Evolutionary conservation across 2,329 filamentous ascomycete species (phyloP).

Genomic region (Ceratocystis lukuohia): DNA sequence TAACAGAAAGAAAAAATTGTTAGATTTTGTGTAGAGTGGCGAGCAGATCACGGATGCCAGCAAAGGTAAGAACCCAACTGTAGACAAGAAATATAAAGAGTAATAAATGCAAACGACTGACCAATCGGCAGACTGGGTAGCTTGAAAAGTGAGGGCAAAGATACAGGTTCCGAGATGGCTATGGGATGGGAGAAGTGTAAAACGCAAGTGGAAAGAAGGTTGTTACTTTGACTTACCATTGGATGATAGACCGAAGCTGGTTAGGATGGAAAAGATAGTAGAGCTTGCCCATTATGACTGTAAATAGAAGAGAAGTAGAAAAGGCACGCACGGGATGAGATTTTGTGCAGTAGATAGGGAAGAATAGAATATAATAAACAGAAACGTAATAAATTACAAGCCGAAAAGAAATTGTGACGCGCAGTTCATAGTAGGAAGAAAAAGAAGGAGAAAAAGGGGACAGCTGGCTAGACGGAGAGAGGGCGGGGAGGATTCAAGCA

Average conservation of each 20-base stretch:
- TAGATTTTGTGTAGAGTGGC: background rate
- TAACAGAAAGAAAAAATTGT: background rate
- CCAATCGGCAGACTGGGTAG: background rate
- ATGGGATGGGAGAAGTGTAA: constrained; percentile 19
- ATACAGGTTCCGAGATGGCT: background rate
- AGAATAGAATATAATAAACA: background rate
- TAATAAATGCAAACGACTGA: background rate
- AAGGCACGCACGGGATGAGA: constrained; percentile 3
- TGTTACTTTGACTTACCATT: constrained; percentile 51
- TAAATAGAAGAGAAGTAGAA: background rate
- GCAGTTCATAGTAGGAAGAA: background rate
- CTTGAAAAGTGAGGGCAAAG: constrained; percentile 21
- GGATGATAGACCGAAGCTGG: constrained; percentile 68
- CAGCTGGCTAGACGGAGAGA: background rate
- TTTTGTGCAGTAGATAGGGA: background rate
- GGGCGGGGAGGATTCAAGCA: background rate
- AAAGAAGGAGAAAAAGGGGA: constrained; percentile 6
- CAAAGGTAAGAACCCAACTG: background rate
- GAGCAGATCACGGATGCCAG: constrained; percentile 8
- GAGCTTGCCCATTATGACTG: constrained; percentile 43
- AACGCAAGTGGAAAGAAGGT: background rate
- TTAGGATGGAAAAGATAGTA: constrained; percentile 65
- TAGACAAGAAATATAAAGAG: background rate
- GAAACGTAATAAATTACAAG: background rate
- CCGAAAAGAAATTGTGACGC: background rate